These are phyloP conservation scores for Sonneratia alba DNA, from an alignment of 345 rosid species.

Conservation along the genomic window DNA sequence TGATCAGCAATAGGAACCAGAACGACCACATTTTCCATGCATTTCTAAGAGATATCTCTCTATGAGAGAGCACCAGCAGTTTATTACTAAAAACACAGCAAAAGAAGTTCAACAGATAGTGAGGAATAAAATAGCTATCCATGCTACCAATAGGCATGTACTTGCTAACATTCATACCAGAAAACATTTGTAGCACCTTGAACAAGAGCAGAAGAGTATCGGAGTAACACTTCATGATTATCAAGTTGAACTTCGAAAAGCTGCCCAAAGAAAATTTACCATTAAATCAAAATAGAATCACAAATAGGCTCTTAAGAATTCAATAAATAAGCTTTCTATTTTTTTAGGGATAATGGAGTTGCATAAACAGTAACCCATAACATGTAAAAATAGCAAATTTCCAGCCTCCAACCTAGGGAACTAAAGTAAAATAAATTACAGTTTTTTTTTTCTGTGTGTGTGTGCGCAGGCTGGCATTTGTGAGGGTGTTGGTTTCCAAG, in stretches of 20 bases:
- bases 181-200: slow-evolving; percentile 97
- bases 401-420: not conserved
- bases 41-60: not conserved
- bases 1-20: not conserved
- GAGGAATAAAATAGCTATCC: not conserved
- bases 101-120: not conserved
- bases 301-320: not conserved
- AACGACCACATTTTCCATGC: not conserved
- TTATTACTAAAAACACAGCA: not conserved
- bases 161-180: slow-evolving; percentile 50
- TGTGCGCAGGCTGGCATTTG: no score
- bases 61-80: not conserved
- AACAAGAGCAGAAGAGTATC: slow-evolving; percentile 94
- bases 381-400: not conserved
- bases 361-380: not conserved
- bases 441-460: no score
- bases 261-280: slow-evolving; percentile 30
- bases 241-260: slow-evolving; percentile 76
- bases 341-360: not conserved
- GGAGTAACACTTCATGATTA: slow-evolving; percentile 59
- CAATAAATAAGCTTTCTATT: not conserved
- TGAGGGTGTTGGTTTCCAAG: no score
- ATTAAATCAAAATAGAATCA: not conserved
- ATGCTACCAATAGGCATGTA: not conserved
- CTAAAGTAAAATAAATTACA: not conserved